Base-by-base conservation (phyloP, 768 basidiomycete genomes). In the Crepidotus variabilis region DNA sequence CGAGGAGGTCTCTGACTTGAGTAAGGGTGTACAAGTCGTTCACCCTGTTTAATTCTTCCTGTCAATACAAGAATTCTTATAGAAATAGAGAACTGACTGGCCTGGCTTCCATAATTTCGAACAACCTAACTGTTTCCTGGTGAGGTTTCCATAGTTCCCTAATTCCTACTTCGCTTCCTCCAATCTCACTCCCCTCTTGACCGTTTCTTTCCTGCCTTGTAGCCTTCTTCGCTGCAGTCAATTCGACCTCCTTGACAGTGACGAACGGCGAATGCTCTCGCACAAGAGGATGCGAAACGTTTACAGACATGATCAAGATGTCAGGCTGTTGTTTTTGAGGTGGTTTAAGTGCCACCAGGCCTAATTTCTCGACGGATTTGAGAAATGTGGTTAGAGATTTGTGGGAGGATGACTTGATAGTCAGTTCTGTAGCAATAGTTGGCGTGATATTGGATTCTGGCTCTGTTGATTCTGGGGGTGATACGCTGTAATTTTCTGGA, bases 331-430 rank as follows among this genome's bases (percentile, higher is more conserved):
- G 77, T 58, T 79, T 78, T 59, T 75, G 77, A 2, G 74, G 75
- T 20, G 87, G 78, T 66, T 96, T 97, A 21, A 88, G 74, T 11
- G 83, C 83, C 35, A 96, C 64, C 21, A 97, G 68, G 0, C 79
- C 80, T 7, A 84, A 81, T 66, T 95, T 95, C 58, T 92, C 90
- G 16, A 80, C 75, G 16, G 80, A 65, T 67, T 90, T 94, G 63
- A 97, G 77, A 74, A 96, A 94, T 1, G 86, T 78, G 1, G 86
- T 79, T 18, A 95, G 77, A 9, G 91, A 90, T 70, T 94, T 97
- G 74, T 86, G 81, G 1, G 79, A 79, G 1, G 91, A 93, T 9
- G 86, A 79, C 62, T 89, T 93, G 68, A 95, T 87, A 61, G 82
- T 90, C 56, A 89, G 79, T 43, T 78, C 77, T 4, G 73, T 69